A percentile compares a stretch with the other conserved stretches of the same genome.
These are phyloP conservation scores for Lactarius tabidus DNA, from an alignment of 768 basidiomycete species.

Conservation along the genomic window DNA sequence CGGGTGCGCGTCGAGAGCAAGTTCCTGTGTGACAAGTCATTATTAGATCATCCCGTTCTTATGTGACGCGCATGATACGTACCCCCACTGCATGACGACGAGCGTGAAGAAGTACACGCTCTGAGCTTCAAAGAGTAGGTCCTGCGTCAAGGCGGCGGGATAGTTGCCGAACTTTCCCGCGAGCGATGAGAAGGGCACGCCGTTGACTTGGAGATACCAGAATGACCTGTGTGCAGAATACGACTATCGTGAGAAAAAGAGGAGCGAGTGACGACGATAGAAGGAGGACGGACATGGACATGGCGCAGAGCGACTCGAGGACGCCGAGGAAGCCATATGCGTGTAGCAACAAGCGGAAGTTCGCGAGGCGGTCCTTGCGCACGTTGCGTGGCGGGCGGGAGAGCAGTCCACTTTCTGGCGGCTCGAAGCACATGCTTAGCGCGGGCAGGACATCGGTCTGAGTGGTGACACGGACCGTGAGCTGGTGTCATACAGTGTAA, in stretches of 20 bases:
- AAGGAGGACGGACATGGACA: conserved; percentile 40
- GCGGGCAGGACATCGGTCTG: conserved; percentile 52
- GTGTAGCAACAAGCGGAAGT: conserved; percentile 50
- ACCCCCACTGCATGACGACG: conserved; percentile 57
- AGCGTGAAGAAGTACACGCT: conserved; percentile 50
- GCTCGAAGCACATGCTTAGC: conserved; percentile 53
- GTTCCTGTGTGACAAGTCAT: conserved; percentile 30
- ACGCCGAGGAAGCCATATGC: conserved; percentile 56
- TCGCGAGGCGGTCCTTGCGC: conserved; percentile 52
- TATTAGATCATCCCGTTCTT: neutral
- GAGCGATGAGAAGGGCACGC: conserved; percentile 45
- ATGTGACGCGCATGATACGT: neutral
- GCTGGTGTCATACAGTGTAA: neutral
- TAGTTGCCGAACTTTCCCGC: conserved; percentile 46
- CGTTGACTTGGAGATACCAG: conserved; percentile 44
- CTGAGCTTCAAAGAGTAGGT: conserved; percentile 46
- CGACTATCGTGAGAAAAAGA: neutral
- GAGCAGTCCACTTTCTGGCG: conserved; percentile 58
- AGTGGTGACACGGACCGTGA: neutral
- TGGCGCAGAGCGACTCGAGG: conserved; percentile 44
- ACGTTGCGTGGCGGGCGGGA: conserved; percentile 51
- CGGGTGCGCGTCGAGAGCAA: conserved; percentile 54
- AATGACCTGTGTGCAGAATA: conserved; percentile 33
- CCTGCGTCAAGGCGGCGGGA: conserved; percentile 36
- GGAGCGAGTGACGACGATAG: neutral